phyloP scores from a whole-genome alignment of 78 protist genomes.

The Paulinella micropora region DNA sequence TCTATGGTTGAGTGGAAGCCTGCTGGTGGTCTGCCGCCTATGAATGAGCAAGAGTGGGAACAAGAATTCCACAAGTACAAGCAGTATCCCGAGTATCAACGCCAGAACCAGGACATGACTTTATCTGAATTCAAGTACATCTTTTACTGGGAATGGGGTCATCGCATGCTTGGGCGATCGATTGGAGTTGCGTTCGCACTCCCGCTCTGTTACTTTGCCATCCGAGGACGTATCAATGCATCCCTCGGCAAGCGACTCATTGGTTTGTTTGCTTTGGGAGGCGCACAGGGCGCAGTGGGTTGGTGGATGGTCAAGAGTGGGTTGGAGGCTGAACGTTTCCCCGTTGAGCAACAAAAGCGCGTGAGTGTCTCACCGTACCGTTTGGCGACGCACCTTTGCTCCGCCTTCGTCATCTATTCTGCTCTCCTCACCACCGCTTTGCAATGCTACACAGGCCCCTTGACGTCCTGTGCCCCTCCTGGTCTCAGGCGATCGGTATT shows the following conservation, averaged over 20 bases:
- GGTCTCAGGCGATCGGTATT: background rate
- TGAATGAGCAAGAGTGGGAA: background rate
- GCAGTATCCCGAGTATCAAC: background rate
- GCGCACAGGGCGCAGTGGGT: background rate
- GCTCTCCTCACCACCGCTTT: background rate
- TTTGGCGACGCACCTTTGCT: background rate
- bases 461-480: background rate
- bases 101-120: background rate
- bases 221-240: background rate
- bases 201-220: background rate
- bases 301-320: constrained; percentile 7
- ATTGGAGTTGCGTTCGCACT: background rate
- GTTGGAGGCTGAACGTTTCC: background rate
- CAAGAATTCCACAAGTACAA: background rate
- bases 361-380: constrained; percentile 7
- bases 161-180: background rate
- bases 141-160: background rate
- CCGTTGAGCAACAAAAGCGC: too few species aligned
- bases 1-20: constrained; percentile 11
- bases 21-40: background rate
- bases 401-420: background rate
- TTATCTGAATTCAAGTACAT: constrained; percentile 1
- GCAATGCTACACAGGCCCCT: background rate
- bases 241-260: background rate
- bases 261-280: background rate